Conservation (phyloP, 805 yeast genomes). For the Starmerella bombicola region DNA sequence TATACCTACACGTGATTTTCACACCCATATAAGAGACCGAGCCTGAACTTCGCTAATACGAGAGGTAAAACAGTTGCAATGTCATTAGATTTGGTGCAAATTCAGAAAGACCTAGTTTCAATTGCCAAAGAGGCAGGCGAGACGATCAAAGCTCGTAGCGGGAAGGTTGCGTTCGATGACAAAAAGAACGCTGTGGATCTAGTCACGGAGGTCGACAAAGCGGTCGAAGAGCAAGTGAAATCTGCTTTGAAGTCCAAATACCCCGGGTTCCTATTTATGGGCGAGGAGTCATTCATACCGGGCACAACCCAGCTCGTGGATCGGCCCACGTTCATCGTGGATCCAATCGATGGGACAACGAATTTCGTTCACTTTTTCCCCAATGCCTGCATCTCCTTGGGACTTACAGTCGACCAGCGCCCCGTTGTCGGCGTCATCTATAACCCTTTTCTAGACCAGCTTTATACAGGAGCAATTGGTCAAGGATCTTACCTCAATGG, state of each 20-base stretch:
- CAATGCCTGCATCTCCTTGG: conserved; percentile 48
- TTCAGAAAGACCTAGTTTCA: conserved; percentile 31
- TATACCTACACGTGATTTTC: too few relatives aligned
- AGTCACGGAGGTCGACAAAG: conserved; percentile 49
- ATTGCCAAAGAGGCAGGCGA: conserved; percentile 40
- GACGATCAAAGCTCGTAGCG: conserved; percentile 39
- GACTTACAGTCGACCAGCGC: conserved; percentile 37
- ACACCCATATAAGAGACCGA: too few relatives aligned
- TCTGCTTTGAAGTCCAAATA: conserved; percentile 28
- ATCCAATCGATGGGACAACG: conserved; percentile 56
- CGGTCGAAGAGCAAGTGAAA: conserved; percentile 38
- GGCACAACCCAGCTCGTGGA: conserved; percentile 38
- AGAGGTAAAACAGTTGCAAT: conserved; percentile 10
- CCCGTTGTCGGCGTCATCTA: conserved; percentile 56
- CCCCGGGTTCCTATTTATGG: conserved; percentile 44
- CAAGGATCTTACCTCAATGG: conserved; percentile 44
- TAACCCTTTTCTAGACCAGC: conserved; percentile 43
- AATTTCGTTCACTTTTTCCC: conserved; percentile 54
- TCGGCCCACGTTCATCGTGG: conserved; percentile 51
- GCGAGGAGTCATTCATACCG: conserved; percentile 46
- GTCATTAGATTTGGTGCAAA: conserved; percentile 26
- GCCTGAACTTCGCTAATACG: too few relatives aligned
- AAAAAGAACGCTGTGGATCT: conserved; percentile 50
- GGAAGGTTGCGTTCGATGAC: conserved; percentile 39
- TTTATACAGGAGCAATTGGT: conserved; percentile 45